Percentiles rank a stretch among this genome's conserved stretches.
Conservation (phyloP, 2,329 filamentous ascomycete species). For the Fusarium sp. region DNA sequence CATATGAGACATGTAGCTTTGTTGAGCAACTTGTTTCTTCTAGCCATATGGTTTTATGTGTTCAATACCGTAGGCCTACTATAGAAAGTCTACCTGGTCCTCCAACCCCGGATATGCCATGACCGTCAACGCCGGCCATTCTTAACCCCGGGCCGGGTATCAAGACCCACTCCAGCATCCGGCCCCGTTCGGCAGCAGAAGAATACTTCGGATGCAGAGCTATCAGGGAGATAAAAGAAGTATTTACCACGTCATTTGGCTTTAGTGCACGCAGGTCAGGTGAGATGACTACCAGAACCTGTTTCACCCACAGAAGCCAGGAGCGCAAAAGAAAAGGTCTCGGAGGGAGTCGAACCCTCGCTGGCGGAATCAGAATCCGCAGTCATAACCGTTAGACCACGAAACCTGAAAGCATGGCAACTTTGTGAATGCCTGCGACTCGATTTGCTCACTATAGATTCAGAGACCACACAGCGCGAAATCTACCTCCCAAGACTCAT, state of each 20-base stretch:
- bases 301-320: neutral
- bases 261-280: accelerated
- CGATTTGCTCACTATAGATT: neutral
- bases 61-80: too few species aligned
- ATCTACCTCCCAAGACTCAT: too few species aligned
- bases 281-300: neutral
- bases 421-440: neutral
- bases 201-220: neutral
- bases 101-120: too few species aligned
- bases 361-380: slow-evolving; percentile 2
- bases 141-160: neutral
- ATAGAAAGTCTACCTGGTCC: neutral
- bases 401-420: neutral
- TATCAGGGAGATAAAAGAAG: neutral
- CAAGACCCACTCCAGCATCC: slow-evolving; percentile 5
- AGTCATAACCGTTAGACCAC: slow-evolving; percentile 1
- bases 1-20: too few species aligned
- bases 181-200: neutral
- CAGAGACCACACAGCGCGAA: too few species aligned
- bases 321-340: neutral
- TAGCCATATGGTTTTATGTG: too few species aligned
- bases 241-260: neutral
- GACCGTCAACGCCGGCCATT: neutral
- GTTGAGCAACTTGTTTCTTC: too few species aligned
- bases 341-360: neutral